Percentiles rank a stretch among this genome's conserved stretches.
These are phyloP conservation scores for Ramalina peruviana DNA, from an alignment of 495 filamentous ascomycete species.

Conservation along the genomic window DNA sequence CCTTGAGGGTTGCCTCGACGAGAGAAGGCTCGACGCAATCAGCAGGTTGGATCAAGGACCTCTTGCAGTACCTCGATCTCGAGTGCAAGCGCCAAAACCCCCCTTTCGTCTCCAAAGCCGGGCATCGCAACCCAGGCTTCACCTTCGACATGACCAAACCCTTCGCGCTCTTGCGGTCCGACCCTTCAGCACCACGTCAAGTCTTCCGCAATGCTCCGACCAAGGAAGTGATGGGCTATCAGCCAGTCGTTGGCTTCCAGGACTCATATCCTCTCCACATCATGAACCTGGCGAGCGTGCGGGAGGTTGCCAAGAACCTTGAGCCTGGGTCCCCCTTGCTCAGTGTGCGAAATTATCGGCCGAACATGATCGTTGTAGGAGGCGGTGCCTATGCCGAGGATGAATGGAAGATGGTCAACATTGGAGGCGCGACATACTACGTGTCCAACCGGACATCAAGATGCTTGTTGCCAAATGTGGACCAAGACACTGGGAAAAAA, in stretches of 20 bases:
- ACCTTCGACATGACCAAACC: conserved; percentile 50
- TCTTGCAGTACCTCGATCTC: background rate
- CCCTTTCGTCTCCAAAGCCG: conserved; percentile 13
- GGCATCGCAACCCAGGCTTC: conserved; percentile 30
- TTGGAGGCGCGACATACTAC: conserved; percentile 36
- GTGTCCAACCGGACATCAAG: conserved; percentile 64
- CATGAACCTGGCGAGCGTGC: conserved; percentile 59
- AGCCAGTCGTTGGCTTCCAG: conserved; percentile 65
- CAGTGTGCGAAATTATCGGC: conserved; percentile 58
- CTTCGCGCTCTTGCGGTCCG: conserved; percentile 60
- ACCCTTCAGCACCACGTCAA: conserved; percentile 43
- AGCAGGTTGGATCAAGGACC: conserved; percentile 12
- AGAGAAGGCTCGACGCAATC: conserved; percentile 18
- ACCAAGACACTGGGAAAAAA: conserved; percentile 55
- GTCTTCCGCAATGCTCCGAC: conserved; percentile 65
- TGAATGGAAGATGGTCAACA: conserved; percentile 56
- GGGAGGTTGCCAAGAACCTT: conserved; percentile 41
- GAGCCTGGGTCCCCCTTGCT: conserved; percentile 43
- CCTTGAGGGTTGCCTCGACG: conserved; percentile 38
- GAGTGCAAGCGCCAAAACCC: background rate
- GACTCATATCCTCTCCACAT: conserved; percentile 86
- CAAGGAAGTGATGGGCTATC: conserved; percentile 55
- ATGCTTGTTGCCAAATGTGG: conserved; percentile 74
- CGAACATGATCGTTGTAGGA: conserved; percentile 67
- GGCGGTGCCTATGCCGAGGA: conserved; percentile 57